Evolutionary conservation across 345 rosid genomes (phyloP).

Genomic region (Acer yangbiense): DNA sequence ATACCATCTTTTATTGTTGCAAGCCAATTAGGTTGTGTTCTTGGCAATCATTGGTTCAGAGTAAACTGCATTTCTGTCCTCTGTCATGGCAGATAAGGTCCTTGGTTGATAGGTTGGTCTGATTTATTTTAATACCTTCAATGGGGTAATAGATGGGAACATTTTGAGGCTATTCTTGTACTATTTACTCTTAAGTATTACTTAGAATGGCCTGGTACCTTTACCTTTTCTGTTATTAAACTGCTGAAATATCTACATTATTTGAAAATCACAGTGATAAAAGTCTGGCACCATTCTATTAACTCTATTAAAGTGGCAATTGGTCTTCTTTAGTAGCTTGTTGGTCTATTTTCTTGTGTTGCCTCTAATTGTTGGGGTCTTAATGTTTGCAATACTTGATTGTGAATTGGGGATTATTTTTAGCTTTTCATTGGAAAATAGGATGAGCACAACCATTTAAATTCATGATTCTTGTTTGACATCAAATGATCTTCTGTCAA

Average conservation of each 20-base stretch:
- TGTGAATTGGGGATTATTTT: background rate
- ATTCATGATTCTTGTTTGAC: constrained; percentile 5
- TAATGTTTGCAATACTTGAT: background rate
- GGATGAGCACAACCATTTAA: background rate
- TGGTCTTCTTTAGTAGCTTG: background rate
- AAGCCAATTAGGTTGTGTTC: background rate
- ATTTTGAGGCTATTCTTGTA: background rate
- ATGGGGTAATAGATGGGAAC: background rate
- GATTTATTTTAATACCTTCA: constrained; percentile 4
- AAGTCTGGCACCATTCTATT: background rate
- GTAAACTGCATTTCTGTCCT: background rate
- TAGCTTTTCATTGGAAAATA: background rate
- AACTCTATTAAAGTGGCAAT: background rate
- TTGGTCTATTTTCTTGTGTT: background rate
- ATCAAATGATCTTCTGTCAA: constrained; percentile 11
- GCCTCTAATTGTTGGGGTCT: background rate
- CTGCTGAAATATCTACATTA: background rate
- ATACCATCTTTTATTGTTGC: background rate
- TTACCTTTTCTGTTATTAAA: background rate
- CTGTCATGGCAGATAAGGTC: background rate
- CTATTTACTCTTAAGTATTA: background rate
- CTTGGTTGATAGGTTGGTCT: background rate
- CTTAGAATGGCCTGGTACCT: background rate
- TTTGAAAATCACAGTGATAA: background rate
- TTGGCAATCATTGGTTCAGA: background rate